Percentiles rank a stretch among this genome's conserved stretches.
phyloP scores from a whole-genome alignment of 1,139 yeast species.

The Saccharomyces pastorianus region DNA sequence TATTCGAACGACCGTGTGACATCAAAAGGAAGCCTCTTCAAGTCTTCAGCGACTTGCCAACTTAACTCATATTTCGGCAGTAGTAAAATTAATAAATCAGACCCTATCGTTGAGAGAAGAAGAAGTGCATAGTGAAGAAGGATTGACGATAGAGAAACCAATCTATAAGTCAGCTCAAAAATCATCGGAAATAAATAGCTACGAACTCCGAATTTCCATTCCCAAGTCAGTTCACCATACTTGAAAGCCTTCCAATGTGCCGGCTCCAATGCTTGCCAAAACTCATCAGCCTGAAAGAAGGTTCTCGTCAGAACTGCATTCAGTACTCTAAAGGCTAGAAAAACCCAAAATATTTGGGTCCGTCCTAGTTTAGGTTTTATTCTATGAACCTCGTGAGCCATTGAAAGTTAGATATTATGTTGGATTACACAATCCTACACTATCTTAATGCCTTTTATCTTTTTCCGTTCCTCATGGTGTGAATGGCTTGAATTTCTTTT shows the following conservation, averaged over 20 bases:
- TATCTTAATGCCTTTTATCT: neutral
- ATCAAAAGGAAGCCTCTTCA: conserved; percentile 8
- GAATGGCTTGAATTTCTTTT: neutral
- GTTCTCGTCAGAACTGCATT: conserved; percentile 62
- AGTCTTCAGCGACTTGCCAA: conserved; percentile 26
- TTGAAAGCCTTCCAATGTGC: conserved; percentile 73
- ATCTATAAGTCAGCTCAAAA: conserved; percentile 35
- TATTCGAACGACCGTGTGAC: conserved; percentile 20
- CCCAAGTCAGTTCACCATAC: conserved; percentile 89
- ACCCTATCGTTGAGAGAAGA: conserved; percentile 1
- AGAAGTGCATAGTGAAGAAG: neutral
- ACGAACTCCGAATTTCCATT: conserved; percentile 71
- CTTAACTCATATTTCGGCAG: conserved; percentile 6
- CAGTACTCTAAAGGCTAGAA: conserved; percentile 40
- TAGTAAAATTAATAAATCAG: conserved; percentile 2
- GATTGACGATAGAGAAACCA: conserved; percentile 6
- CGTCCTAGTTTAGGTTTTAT: neutral
- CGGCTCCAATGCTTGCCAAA: conserved; percentile 86
- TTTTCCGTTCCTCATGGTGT: neutral
- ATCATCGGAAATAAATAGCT: conserved; percentile 74
- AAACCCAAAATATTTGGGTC: conserved; percentile 1
- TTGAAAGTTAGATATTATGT: neutral
- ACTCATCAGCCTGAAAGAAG: conserved; percentile 95
- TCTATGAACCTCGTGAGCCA: neutral
- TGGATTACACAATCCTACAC: neutral